phyloP scores from a whole-genome alignment of 148 eudicot species.

The Arctostaphylos glauca region DNA sequence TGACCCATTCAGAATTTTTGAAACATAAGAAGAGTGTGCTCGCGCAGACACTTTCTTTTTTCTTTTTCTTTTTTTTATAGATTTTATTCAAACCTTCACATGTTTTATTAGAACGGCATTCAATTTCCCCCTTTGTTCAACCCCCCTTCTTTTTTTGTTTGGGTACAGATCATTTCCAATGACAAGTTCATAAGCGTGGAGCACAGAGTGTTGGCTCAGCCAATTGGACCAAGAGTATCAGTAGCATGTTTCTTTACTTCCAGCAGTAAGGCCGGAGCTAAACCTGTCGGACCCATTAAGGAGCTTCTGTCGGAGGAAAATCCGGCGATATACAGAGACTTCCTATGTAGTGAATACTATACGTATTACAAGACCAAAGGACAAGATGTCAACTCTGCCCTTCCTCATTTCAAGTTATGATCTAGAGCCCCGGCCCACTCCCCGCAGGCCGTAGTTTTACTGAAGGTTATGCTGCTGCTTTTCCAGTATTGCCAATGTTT shows the following conservation, averaged over 20 bases:
- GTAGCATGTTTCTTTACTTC: slow-evolving; percentile 44
- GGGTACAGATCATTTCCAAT: slow-evolving; percentile 39
- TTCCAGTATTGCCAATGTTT: not conserved
- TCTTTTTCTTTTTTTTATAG: not conserved
- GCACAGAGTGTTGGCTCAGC: slow-evolving; percentile 48
- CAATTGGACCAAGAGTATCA: slow-evolving; percentile 40
- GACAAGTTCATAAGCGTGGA: slow-evolving; percentile 39
- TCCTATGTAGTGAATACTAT: slow-evolving; percentile 23
- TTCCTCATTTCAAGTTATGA: slow-evolving; percentile 18
- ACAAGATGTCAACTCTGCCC: slow-evolving; percentile 8
- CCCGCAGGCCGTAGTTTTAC: not conserved
- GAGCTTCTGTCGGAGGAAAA: slow-evolving; percentile 40
- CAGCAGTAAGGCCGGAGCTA: slow-evolving; percentile 17
- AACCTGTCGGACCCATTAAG: slow-evolving; percentile 41
- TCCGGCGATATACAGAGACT: slow-evolving; percentile 45
- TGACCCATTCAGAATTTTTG: too few relatives aligned
- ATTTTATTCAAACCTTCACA: not conserved
- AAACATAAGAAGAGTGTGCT: too few relatives aligned
- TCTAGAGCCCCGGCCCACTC: not conserved
- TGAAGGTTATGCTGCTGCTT: not conserved
- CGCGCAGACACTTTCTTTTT: too few relatives aligned
- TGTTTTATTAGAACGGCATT: not conserved
- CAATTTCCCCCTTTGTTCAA: not conserved
- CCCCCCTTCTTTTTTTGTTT: not conserved
- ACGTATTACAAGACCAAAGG: slow-evolving; percentile 9